phyloP scores from a whole-genome alignment of 805 yeast species.

The Yamadazyma sp. region DNA sequence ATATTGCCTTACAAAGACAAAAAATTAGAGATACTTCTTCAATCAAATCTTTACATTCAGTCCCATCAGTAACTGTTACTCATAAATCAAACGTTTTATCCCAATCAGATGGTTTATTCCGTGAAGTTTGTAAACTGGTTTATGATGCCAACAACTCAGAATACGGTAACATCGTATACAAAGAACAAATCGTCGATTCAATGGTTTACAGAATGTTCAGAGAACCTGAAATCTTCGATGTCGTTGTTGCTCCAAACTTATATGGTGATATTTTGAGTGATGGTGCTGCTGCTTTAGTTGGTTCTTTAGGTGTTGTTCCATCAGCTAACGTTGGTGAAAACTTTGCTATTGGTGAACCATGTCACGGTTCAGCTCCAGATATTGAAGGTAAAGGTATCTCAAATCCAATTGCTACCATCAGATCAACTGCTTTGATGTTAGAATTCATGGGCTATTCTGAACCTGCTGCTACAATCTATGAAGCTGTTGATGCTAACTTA shows the following conservation, averaged over 20 bases:
- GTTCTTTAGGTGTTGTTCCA: conserved; percentile 97
- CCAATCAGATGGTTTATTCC: conserved; percentile 90
- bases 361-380: conserved; percentile 99
- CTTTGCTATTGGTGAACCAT: conserved; percentile 98
- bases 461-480: conserved; percentile 89
- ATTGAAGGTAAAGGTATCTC: conserved; percentile 93
- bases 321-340: conserved; percentile 96
- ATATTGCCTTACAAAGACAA: conserved; percentile 90
- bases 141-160: conserved; percentile 55
- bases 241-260: conserved; percentile 96
- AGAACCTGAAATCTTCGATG: conserved; percentile 96
- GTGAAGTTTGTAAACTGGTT: conserved; percentile 73
- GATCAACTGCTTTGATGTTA: conserved; percentile 94
- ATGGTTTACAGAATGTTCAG: conserved; percentile 99
- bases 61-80: conserved; percentile 81
- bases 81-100: conserved; percentile 96
- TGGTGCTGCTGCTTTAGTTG: conserved; percentile 98
- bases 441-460: conserved; percentile 91
- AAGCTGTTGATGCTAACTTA: conserved; percentile 92
- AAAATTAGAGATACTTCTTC: conserved; percentile 57
- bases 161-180: conserved; percentile 62
- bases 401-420: conserved; percentile 96
- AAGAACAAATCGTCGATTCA: conserved; percentile 97
- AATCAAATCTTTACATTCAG: conserved; percentile 28
- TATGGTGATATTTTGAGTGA: conserved; percentile 96